Evolutionary conservation across 495 filamentous ascomycete species (phyloP).

Genomic region (Hypoxylon trugodes): DNA sequence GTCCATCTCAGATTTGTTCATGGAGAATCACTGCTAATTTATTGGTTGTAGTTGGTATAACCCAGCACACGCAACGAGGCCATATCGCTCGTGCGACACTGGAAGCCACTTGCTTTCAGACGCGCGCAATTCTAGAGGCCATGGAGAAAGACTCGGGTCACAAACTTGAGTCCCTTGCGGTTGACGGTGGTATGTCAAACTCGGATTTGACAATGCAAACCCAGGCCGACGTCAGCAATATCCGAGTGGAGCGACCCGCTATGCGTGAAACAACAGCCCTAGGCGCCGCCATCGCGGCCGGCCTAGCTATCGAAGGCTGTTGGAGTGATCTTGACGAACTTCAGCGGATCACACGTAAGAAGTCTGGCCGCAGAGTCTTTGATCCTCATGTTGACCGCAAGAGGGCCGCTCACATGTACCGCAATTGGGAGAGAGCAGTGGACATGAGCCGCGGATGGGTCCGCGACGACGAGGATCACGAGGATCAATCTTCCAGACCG

Average conservation of each 20-base stretch:
- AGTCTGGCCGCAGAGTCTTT: constrained; percentile 77
- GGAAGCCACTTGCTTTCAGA: constrained; percentile 95
- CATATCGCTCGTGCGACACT: constrained; percentile 95
- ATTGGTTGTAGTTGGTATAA: constrained; percentile 78
- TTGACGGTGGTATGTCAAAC: constrained; percentile 95
- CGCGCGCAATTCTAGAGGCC: constrained; percentile 91
- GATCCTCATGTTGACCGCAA: constrained; percentile 67
- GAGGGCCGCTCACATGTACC: constrained; percentile 73
- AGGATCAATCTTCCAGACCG: constrained; percentile 12
- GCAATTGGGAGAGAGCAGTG: constrained; percentile 84
- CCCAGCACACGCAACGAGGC: constrained; percentile 86
- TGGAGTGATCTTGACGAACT: constrained; percentile 86
- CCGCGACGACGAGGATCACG: constrained; percentile 26
- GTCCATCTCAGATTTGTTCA: background rate
- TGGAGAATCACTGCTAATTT: constrained; percentile 22
- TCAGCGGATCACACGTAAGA: constrained; percentile 70
- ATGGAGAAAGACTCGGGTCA: constrained; percentile 93
- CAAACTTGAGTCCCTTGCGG: constrained; percentile 76
- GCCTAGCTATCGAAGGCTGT: constrained; percentile 77
- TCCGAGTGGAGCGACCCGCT: constrained; percentile 84
- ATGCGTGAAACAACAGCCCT: constrained; percentile 96
- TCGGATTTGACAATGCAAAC: constrained; percentile 97
- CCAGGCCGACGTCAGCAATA: constrained; percentile 89
- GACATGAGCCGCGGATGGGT: constrained; percentile 91
- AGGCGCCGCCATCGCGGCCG: constrained; percentile 93